These are phyloP conservation scores for Mortierella alpina DNA, from an alignment of 192 early-diverging fungal species.

Conservation along the genomic window DNA sequence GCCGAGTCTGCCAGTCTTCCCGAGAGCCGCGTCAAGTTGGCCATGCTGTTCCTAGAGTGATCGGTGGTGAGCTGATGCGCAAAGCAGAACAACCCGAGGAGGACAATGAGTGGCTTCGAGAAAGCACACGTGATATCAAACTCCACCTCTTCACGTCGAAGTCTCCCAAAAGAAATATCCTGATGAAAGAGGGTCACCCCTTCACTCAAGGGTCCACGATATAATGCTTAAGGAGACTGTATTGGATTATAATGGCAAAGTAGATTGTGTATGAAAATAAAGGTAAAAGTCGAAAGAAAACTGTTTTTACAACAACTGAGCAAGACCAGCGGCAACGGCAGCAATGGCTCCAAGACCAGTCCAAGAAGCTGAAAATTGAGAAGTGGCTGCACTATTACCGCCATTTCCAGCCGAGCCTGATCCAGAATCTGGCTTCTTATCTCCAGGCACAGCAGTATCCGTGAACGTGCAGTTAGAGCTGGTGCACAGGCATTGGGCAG, in stretches of 20 bases:
- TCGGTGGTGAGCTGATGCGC: too few relatives aligned
- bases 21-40: conserved; percentile 26
- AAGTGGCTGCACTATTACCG: neutral
- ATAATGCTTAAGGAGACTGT: too few relatives aligned
- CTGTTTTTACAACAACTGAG: conserved; percentile 30
- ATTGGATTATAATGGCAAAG: too few relatives aligned
- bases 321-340: conserved; percentile 24
- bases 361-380: neutral
- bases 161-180: too few relatives aligned
- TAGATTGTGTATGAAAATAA: too few relatives aligned
- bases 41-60: neutral
- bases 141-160: too few relatives aligned
- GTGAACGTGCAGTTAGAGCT: conserved; percentile 65
- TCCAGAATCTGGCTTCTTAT: conserved; percentile 2
- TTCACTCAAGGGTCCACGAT: too few relatives aligned
- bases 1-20: conserved; percentile 6
- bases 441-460: conserved; percentile 50
- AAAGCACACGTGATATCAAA: too few relatives aligned
- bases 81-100: too few relatives aligned
- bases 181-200: too few relatives aligned
- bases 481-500: conserved; percentile 69
- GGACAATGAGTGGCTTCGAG: too few relatives aligned
- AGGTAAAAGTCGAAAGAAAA: too few relatives aligned
- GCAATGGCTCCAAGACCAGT: conserved; percentile 5
- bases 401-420: neutral